These are phyloP conservation scores for Gomphus bonarii DNA, from an alignment of 1,284 basidiomycete species.

Conservation along the genomic window DNA sequence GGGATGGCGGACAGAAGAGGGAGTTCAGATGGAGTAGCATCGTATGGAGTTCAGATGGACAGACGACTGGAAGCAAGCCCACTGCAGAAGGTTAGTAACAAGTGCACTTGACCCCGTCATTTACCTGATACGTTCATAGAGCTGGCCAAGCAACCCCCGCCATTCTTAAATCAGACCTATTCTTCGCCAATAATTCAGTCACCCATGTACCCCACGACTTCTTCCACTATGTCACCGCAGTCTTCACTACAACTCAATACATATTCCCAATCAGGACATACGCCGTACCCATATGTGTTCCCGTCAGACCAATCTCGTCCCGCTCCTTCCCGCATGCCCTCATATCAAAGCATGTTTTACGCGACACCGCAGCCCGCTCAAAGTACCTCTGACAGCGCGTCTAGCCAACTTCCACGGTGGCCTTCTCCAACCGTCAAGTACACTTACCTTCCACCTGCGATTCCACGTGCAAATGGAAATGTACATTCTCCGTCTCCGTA, in stretches of 20 bases:
- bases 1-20: constrained; percentile 58
- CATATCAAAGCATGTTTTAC: background rate
- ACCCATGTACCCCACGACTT: background rate
- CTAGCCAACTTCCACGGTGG: background rate
- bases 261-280: background rate
- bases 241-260: background rate
- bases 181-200: background rate
- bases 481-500: background rate
- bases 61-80: constrained; percentile 2
- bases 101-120: background rate
- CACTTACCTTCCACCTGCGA: background rate
- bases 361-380: background rate
- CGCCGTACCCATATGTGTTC: background rate
- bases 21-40: constrained; percentile 77
- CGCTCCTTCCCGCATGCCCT: background rate
- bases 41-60: constrained; percentile 26
- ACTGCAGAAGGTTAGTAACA: constrained; percentile 1
- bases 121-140: background rate
- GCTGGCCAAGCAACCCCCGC: background rate
- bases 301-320: background rate
- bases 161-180: background rate
- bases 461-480: background rate
- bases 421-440: background rate
- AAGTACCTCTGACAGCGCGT: background rate
- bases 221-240: background rate